Base-by-base conservation (phyloP, 179 eudicot genomes). In the Silene coronaria region DNA sequence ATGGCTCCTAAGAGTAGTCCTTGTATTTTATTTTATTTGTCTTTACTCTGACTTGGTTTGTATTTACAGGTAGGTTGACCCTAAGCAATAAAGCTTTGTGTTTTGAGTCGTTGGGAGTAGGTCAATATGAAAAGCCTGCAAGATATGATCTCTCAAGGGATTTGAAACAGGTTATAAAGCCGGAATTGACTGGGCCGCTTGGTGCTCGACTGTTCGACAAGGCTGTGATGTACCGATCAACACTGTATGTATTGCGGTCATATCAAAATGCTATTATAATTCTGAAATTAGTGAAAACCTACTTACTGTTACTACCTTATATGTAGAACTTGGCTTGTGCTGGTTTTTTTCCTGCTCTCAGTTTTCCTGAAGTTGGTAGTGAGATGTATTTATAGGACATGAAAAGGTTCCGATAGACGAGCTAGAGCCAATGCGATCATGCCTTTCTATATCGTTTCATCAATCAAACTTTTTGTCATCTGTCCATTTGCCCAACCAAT, bases 201-300 rank as follows among this genome's bases (percentile, higher is more conserved):
- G 98, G 98, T 82, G 96, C 97, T 83, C 91, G 95, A 77, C 86
- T 93, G 74, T 93, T 89, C 78, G 97, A 93, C 87, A 88, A 90
- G 84, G 98, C 98, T 70, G 92, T 93, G 62, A 87, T 91, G 92
- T 93, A 93, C 89, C 89, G 87, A 82, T 88, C 98, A 75, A 73
- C 84, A 74, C 63, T 78, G 98, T 93, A 88, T 63, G 97, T 77
- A 73, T 78, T 70, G 34, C 71, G 48, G 70, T 70, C 58, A 32
- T 70, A 62, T 67, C 59, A 22, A 22, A 61, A 58, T 71, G 60
- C 59, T 10, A 57, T 68, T 68, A 58, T 70, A 53, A 32, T 70
- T 73, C n/a, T 55, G 22, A 61, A 14, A 24, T 73, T 61, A 64
- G 6, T 30, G 8, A 42, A 42, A 53, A 69, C 51, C 21, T 51